A percentile compares a stretch with the other conserved stretches of the same genome.
Evolutionary conservation across 2,329 filamentous ascomycete genomes (phyloP).

Genomic region (Colletotrichum sp.): DNA sequence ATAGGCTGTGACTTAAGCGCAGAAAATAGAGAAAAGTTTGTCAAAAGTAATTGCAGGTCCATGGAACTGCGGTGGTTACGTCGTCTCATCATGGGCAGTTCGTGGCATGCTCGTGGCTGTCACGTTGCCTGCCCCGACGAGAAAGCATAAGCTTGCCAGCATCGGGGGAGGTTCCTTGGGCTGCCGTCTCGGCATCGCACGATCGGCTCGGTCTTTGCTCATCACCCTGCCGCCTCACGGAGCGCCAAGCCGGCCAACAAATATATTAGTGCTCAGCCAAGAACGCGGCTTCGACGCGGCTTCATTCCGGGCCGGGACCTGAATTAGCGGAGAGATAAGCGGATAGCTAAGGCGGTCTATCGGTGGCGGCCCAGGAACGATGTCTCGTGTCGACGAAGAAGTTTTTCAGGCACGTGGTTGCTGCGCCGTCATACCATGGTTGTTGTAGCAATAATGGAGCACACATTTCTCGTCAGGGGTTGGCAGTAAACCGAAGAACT

Average conservation of each 20-base stretch:
- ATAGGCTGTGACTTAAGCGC: background rate
- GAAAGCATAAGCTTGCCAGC: background rate
- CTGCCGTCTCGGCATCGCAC: background rate
- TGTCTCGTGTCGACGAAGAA: background rate
- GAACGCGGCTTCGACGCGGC: background rate
- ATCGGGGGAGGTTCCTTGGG: background rate
- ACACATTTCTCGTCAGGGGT: background rate
- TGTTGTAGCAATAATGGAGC: background rate
- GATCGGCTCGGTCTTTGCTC: background rate
- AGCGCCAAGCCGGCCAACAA: background rate
- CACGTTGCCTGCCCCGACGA: background rate
- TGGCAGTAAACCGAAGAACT: background rate
- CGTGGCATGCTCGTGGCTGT: background rate
- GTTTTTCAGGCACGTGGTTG: background rate
- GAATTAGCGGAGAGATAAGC: background rate
- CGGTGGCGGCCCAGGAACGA: background rate
- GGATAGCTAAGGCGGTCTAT: background rate
- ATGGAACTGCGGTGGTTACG: background rate
- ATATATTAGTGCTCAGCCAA: background rate
- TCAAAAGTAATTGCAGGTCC: background rate
- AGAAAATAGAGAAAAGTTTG: background rate
- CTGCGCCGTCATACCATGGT: background rate
- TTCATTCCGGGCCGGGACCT: background rate
- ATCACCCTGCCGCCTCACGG: background rate
- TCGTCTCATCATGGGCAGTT: background rate